Conservation (phyloP, 805 yeast genomes). For the Ogataea allantospora region DNA sequence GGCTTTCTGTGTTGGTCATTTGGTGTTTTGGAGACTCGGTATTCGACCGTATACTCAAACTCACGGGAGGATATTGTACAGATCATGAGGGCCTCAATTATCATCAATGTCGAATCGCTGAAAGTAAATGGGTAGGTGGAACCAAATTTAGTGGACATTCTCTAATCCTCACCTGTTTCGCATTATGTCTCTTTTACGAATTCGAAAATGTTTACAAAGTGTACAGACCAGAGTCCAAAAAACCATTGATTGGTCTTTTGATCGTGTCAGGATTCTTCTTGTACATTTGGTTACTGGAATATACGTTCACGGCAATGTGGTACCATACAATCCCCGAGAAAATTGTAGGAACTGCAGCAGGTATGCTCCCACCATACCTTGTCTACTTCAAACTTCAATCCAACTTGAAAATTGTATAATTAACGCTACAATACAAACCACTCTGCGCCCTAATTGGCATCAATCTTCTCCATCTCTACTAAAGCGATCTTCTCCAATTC, state of each 20-base stretch:
- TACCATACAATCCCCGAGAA: conserved; percentile 50
- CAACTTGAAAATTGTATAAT: conserved; percentile 13
- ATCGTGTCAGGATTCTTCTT: conserved; percentile 15
- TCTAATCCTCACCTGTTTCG: conserved; percentile 35
- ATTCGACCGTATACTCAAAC: conserved; percentile 32
- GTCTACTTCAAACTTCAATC: conserved; percentile 21
- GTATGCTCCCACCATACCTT: conserved; percentile 34
- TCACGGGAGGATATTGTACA: conserved; percentile 41
- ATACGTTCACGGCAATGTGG: conserved; percentile 44
- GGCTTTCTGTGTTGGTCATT: conserved; percentile 25
- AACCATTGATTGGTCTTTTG: background rate
- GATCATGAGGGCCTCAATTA: conserved; percentile 17
- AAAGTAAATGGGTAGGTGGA: conserved; percentile 37
- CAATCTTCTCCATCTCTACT: conserved; percentile 17
- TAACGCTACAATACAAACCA: conserved; percentile 6
- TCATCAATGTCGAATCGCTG: conserved; percentile 24
- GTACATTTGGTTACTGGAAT: conserved; percentile 39
- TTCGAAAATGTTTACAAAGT: conserved; percentile 12
- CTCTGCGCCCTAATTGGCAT: conserved; percentile 6
- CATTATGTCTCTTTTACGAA: conserved; percentile 30
- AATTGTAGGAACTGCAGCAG: conserved; percentile 41
- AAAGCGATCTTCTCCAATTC: conserved; percentile 40
- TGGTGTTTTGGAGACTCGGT: conserved; percentile 37
- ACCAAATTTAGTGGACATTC: conserved; percentile 45
- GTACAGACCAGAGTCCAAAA: conserved; percentile 7